Percentiles rank a stretch among this genome's conserved stretches.
phyloP scores from a whole-genome alignment of 2,329 filamentous ascomycete genomes.

The Paracoccidioides brasiliensis region DNA sequence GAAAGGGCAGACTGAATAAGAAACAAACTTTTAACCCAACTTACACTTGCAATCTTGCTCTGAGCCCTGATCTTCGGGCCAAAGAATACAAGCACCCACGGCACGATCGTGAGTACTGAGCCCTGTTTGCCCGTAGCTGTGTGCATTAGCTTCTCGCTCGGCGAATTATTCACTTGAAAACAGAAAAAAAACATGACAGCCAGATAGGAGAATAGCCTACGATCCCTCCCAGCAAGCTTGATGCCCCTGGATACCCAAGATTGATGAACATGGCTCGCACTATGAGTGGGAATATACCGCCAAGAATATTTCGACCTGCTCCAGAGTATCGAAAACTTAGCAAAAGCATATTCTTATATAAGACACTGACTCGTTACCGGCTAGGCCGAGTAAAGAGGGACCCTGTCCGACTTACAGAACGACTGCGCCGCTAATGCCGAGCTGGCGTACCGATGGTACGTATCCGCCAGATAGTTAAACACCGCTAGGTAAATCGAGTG shows the following conservation, averaged over 20 bases:
- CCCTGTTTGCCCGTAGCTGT: slow-evolving; percentile 24
- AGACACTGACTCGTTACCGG: not conserved
- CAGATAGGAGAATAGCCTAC: slow-evolving; percentile 25
- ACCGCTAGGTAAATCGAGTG: slow-evolving; percentile 76
- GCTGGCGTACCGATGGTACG: slow-evolving; percentile 71
- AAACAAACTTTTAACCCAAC: not conserved
- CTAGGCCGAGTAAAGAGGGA: too few species aligned
- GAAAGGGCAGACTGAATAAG: slow-evolving; percentile 10
- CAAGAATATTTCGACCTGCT: slow-evolving; percentile 59
- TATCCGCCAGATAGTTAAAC: slow-evolving; percentile 87
- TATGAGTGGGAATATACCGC: slow-evolving; percentile 67
- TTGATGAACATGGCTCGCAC: slow-evolving; percentile 59
- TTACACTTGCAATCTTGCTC: slow-evolving; percentile 61
- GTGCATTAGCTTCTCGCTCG: not conserved
- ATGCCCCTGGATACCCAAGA: slow-evolving; percentile 58
- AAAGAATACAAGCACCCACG: slow-evolving; percentile 71
- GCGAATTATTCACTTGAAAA: not conserved
- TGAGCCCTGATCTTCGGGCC: slow-evolving; percentile 61
- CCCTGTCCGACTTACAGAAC: slow-evolving; percentile 43
- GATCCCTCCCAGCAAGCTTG: slow-evolving; percentile 63
- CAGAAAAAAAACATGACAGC: not conserved
- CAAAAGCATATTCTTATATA: not conserved
- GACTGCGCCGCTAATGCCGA: slow-evolving; percentile 77
- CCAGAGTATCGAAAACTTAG: not conserved
- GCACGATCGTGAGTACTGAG: slow-evolving; percentile 58